Base-by-base conservation (phyloP, 2,329 filamentous ascomycete species). In the Albifimbria verrucaria region DNA sequence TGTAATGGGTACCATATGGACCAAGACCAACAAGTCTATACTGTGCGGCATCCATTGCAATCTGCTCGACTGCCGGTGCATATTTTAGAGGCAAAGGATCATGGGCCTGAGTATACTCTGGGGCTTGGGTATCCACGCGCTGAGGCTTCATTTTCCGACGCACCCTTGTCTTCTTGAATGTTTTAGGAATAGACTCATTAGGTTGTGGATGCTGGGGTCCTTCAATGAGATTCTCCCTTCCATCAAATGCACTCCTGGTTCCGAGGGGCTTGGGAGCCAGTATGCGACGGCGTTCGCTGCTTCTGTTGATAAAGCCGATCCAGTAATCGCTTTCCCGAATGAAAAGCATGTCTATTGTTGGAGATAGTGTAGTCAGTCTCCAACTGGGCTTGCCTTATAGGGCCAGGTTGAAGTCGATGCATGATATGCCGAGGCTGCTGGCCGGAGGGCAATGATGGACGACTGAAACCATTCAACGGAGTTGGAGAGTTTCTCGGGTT, bases 1-100 rank as follows among this genome's bases (percentile, higher is more conserved):
- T 80, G 62, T 87, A 87, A 22, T 77, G 74, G 2, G 80, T 82
- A 1, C 84, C 84, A 62, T 82, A 85, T 1, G 82, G 80, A 0
- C 79, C 82, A 7, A 88, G 68, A 1, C 83, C 82, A 11, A 64
- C 59, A n/a, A 87, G 58, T 44, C 65, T 73, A 44, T 55, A 59
- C 3, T 58, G 57, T 7, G 65, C 59, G 25, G 43, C 25, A 21
- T 62, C 58, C 5, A 41, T 39, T 12, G 54, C 55, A 44, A 48
- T 42, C 3, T 51, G 24, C 21, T 60, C 60, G 6, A 51, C 42
- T 1, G 50, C 45, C 15, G 57, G 49, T 2, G 45, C 22, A 26
- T 56, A 54, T 46, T 55, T 49, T 1, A 50, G 32, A 1, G 56
- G 66, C 53, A 83, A 59, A 7, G 81, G 81, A 51, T 84, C 81